A percentile compares a stretch with the other conserved stretches of the same genome.
Evolutionary conservation across 2,329 filamentous ascomycete species (phyloP).

Genomic region (Fonsecaea monophora): DNA sequence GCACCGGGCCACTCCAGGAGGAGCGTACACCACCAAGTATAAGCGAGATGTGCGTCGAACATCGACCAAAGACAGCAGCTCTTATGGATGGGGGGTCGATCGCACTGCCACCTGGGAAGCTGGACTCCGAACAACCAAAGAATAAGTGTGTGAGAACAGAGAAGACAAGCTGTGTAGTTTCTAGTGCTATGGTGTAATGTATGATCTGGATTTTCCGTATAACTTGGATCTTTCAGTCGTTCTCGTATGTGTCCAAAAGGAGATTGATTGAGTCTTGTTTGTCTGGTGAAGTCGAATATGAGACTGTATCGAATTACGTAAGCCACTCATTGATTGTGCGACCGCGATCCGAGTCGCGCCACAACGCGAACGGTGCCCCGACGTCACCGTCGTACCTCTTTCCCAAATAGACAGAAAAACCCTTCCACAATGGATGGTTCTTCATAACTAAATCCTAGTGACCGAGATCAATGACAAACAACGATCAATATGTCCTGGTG

Average conservation of each 20-base stretch:
- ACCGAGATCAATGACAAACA: slow-evolving; percentile 13
- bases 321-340: neutral
- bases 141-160: neutral
- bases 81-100: slow-evolving; percentile 11
- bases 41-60: slow-evolving; percentile 11
- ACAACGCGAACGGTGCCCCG: neutral
- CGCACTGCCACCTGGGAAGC: neutral
- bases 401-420: neutral
- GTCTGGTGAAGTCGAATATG: no score
- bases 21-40: slow-evolving; percentile 10
- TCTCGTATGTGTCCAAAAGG: no score
- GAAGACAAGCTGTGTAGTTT: neutral
- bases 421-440: neutral
- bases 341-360: slow-evolving; percentile 15
- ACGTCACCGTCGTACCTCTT: no score
- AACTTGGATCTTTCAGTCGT: neutral
- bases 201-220: neutral
- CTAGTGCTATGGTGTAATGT: neutral
- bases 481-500: slow-evolving; percentile 64
- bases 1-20: slow-evolving; percentile 13
- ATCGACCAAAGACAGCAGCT: neutral
- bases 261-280: no score
- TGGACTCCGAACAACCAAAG: neutral
- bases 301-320: neutral
- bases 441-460: neutral